Evolutionary conservation across 179 eudicot species (phyloP).

Genomic region (Camellia oleifera): DNA sequence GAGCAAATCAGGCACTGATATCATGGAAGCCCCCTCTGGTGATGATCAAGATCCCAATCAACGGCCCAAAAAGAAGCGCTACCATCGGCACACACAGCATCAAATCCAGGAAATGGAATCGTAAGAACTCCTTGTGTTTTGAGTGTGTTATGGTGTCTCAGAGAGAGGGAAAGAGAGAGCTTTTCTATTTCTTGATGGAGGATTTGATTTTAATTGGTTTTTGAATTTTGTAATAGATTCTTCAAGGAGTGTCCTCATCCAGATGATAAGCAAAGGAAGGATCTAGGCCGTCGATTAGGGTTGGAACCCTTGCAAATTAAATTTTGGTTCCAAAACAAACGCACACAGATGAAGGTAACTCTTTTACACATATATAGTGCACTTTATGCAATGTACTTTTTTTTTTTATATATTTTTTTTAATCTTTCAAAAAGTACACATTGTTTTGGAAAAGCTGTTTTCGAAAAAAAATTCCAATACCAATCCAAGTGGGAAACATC

Average conservation of each 20-base stretch:
- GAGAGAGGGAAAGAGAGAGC: background rate
- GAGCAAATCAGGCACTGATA: constrained; percentile 64
- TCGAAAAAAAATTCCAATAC: no score
- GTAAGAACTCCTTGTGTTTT: constrained; percentile 26
- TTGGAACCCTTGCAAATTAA: constrained; percentile 63
- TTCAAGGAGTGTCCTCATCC: constrained; percentile 71
- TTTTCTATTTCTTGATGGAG: background rate
- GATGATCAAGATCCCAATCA: constrained; percentile 78
- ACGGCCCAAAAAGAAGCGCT: constrained; percentile 75
- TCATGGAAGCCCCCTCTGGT: constrained; percentile 60
- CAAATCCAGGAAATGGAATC: constrained; percentile 65
- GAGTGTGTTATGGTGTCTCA: background rate
- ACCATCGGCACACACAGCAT: constrained; percentile 69
- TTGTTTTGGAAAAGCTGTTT: background rate
- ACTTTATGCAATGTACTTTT: background rate
- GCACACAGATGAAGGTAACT: constrained; percentile 70
- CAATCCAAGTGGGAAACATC: no score
- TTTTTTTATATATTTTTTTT: background rate
- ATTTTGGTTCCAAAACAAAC: constrained; percentile 75
- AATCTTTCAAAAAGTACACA: background rate
- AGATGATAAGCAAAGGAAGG: constrained; percentile 70
- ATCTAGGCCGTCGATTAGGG: constrained; percentile 48
- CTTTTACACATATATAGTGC: background rate
- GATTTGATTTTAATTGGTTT: background rate
- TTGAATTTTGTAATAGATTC: constrained; percentile 28